Evolutionary conservation across 495 filamentous ascomycete genomes (phyloP).

Genomic region (Pseudotulostoma volvatum): DNA sequence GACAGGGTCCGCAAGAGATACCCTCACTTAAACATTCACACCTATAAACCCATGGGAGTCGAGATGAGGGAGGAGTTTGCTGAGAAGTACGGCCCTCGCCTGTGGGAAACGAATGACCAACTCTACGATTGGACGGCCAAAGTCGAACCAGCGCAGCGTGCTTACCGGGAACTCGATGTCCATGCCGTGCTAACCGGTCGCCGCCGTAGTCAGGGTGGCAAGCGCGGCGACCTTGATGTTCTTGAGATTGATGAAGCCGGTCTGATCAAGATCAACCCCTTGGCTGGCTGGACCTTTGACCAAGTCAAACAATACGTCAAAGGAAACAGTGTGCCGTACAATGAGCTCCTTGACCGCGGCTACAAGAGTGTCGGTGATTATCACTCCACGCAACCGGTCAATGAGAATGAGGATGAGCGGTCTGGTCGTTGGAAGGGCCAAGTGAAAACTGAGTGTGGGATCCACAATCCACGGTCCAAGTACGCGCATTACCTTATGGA

Average conservation of each 20-base stretch:
- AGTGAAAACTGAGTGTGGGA: conserved; percentile 90
- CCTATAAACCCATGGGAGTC: conserved; percentile 68
- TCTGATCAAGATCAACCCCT: conserved; percentile 94
- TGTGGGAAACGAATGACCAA: conserved; percentile 78
- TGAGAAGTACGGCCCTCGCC: conserved; percentile 56
- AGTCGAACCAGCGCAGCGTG: conserved; percentile 88
- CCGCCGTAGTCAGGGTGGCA: conserved; percentile 80
- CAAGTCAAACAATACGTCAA: conserved; percentile 79
- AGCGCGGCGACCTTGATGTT: conserved; percentile 74
- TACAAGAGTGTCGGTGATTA: conserved; percentile 98
- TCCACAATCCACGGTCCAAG: conserved; percentile 88
- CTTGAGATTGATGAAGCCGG: conserved; percentile 87
- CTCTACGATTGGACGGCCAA: conserved; percentile 95
- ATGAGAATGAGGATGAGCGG: conserved; percentile 87
- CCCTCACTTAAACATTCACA: conserved; percentile 60
- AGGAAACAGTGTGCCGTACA: conserved; percentile 82
- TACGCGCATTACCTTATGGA: conserved; percentile 73
- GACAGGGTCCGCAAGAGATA: conserved; percentile 63
- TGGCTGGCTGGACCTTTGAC: conserved; percentile 86
- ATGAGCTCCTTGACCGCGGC: conserved; percentile 70
- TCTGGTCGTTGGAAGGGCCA: conserved; percentile 93
- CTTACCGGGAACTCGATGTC: conserved; percentile 76
- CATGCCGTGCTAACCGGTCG: conserved; percentile 91
- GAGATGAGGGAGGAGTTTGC: conserved; percentile 62
- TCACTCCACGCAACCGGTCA: conserved; percentile 87